Base-by-base conservation (phyloP, 148 eudicot species). In the Dianthus caryophyllus region DNA sequence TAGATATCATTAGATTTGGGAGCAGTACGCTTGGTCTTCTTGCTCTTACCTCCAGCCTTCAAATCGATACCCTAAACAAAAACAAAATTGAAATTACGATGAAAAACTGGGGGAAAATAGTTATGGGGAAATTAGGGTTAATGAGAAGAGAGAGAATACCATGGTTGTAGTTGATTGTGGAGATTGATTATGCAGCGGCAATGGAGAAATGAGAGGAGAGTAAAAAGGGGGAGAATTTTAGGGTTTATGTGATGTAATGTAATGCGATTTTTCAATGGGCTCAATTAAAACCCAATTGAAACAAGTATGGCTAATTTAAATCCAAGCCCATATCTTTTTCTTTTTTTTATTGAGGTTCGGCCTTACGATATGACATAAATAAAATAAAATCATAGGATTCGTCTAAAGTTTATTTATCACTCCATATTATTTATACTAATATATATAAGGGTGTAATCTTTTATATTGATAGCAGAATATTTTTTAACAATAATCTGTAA, bases 1-100 rank as follows among this genome's bases (percentile, higher is more conserved):
- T 77, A 77, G 47, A 77, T 68, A 73, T 77, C 80, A 58, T 77
- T 68, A 30, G 80, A 77, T 48, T 77, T 77, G 2, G 80, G 80
- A 2, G 80, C 80, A 38, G 77, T 73, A 5, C 80, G 76, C 73
- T 73, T 77, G 61, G 80, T 77, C 71, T 77, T 64, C 77, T 77
- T 77, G 66, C 80, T 72, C 65, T 77, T 77, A 6, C 80, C 80
- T 9, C 80, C 80, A 4, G 80, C 80, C 31, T 72, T 73, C 66
- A 77, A 73, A 20, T 77, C 80, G 31, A 77, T 77, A 64, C 80
- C 80, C 80, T 77, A 70, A 17, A 7, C 16, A 47, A 46, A 22
- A 20, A 46, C 27, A 59, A 44, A 10, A 2, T 27, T 39, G 27
- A 38, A 36, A 52, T 20, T 2, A 15, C 5, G 4, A 15, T 31